These are phyloP conservation scores for Ulmus americana DNA, from an alignment of 331 rosid genomes.

Conservation along the genomic window DNA sequence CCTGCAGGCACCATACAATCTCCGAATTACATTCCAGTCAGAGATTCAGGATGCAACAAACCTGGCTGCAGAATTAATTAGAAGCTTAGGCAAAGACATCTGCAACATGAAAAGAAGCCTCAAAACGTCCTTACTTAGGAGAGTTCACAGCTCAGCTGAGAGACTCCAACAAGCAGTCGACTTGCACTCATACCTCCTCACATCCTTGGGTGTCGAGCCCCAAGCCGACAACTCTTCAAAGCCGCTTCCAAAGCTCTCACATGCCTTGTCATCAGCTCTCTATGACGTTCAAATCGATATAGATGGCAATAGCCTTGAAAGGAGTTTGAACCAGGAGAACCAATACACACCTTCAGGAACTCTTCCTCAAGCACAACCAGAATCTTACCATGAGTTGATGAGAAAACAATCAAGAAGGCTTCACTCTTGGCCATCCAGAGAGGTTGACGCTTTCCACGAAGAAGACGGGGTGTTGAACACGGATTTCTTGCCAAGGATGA, in stretches of 20 bases:
- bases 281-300: conserved; percentile 16
- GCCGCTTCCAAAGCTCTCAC: conserved; percentile 31
- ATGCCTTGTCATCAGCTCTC: conserved; percentile 21
- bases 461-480: conserved; percentile 25
- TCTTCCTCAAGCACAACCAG: conserved; percentile 9
- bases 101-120: conserved; percentile 40
- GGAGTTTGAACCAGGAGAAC: conserved; percentile 17
- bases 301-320: conserved; percentile 16
- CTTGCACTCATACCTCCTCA: conserved; percentile 49
- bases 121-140: conserved; percentile 32
- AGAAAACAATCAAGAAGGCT: conserved; percentile 54
- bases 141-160: conserved; percentile 46
- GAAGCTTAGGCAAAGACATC: conserved; percentile 51
- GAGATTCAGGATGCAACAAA: conserved; percentile 56
- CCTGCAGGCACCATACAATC: conserved; percentile 56
- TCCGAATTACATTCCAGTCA: conserved; percentile 40
- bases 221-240: conserved; percentile 25
- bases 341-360: conserved; percentile 15
- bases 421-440: conserved; percentile 62
- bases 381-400: conserved; percentile 34
- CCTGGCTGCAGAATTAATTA: conserved; percentile 57
- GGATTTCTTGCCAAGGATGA: conserved; percentile 37
- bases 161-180: conserved; percentile 51
- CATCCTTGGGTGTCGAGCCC: conserved; percentile 23
- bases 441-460: conserved; percentile 42